Base-by-base conservation (phyloP, 1,284 basidiomycete genomes). In the Rhodotorula sp. region DNA sequence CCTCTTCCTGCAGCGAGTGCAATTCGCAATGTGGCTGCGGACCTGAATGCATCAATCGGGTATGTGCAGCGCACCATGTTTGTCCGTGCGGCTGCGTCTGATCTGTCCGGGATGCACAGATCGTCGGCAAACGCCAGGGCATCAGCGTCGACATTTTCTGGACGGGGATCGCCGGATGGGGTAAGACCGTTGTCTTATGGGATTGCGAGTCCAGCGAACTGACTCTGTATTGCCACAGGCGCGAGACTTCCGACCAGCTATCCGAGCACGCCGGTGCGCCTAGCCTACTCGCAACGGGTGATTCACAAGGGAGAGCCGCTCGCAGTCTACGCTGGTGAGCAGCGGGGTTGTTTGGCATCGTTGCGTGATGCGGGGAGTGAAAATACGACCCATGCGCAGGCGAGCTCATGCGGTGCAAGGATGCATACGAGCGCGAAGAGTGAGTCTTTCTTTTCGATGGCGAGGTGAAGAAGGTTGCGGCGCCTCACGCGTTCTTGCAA, bases 21-120 rank as follows among this genome's bases (percentile, higher is more conserved):
- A 76, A 76, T 56, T 67, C 68, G 14, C 23, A 69, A 15, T 76
- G 74, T 49, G 74, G 70, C 1, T 76, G 74, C 54, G 72, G 64
- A 6, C 49, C 48, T 0, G 47, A 21, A 5, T 76, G 74, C 64
- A 38, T 58, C 45, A 76, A 76, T 28, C 60, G 69, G 6, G 69
- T 63, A 28, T 28, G 54, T 2, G 23, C 50, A 52, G 23, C 18
- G 50, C 2, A 1, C 2, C 2, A 14, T 14, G 6, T 31, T 14
- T 18, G 2, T 26, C 10, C 7, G 34, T 16, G 2, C 12, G 21
- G 5, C n/a, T 26, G 5, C 34, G 3, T 10, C 10, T 47, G 19
- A 45, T 62, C 1, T 28, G 3, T 12, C 5, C 31, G 16, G 2
- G 47, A 7, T 7, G 4, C 6, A 3, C 54, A 63, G 62, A 28